phyloP scores from a whole-genome alignment of 768 basidiomycete genomes.

The Cubamyces sp. region DNA sequence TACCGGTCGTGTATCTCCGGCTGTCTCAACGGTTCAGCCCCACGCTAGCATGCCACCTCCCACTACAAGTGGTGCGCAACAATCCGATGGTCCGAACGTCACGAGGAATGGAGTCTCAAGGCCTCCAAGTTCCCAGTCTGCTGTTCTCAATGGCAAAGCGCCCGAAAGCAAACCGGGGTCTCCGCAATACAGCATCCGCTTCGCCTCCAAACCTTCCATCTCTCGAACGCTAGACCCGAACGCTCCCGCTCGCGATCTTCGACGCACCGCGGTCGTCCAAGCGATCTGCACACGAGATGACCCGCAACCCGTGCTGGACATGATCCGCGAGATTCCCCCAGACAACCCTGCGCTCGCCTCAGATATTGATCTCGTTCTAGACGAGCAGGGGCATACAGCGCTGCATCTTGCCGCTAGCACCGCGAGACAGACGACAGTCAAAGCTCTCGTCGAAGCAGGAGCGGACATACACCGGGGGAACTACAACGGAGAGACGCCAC shows the following conservation, averaged over 20 bases:
- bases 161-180: slow-evolving; percentile 44
- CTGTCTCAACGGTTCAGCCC: slow-evolving; percentile 6
- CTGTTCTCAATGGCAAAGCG: slow-evolving; percentile 47
- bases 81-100: slow-evolving; percentile 36
- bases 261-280: slow-evolving; percentile 65
- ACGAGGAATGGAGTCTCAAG: slow-evolving; percentile 51
- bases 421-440: slow-evolving; percentile 67
- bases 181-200: slow-evolving; percentile 55
- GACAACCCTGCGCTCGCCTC: slow-evolving; percentile 38
- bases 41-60: slow-evolving; percentile 34
- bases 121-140: slow-evolving; percentile 47
- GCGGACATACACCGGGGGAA: slow-evolving; percentile 93
- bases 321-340: slow-evolving; percentile 65
- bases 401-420: slow-evolving; percentile 92
- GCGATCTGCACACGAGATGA: slow-evolving; percentile 75
- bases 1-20: slow-evolving; percentile 19
- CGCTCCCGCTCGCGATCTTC: slow-evolving; percentile 50
- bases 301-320: slow-evolving; percentile 59
- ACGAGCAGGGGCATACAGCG: slow-evolving; percentile 93
- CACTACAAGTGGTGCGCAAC: slow-evolving; percentile 17
- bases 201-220: slow-evolving; percentile 67
- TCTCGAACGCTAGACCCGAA: slow-evolving; percentile 57
- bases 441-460: slow-evolving; percentile 72
- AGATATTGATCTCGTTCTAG: slow-evolving; percentile 85
- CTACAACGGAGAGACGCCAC: slow-evolving; percentile 90